Evolutionary conservation across 768 basidiomycete species (phyloP).

Genomic region (Calocera viscosa): DNA sequence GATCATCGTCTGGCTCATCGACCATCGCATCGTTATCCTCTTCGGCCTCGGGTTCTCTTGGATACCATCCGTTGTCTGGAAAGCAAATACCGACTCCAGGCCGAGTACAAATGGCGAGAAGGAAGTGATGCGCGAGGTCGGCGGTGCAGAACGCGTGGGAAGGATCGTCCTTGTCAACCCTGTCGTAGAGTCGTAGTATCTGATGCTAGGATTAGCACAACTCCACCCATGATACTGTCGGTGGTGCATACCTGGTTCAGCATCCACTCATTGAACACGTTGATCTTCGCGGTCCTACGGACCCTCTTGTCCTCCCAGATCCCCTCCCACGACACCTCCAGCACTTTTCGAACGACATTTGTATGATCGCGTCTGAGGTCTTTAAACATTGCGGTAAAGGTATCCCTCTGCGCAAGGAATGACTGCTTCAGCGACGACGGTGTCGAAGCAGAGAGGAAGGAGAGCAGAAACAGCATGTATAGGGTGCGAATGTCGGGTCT

Average conservation of each 20-base stretch:
- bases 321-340: conserved; percentile 65
- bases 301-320: conserved; percentile 64
- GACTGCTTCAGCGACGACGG: conserved; percentile 43
- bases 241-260: conserved; percentile 44
- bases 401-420: conserved; percentile 58
- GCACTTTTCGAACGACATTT: conserved; percentile 43
- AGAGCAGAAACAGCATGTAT: conserved; percentile 58
- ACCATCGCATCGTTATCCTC: conserved; percentile 26
- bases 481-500: conserved; percentile 63
- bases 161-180: conserved; percentile 37
- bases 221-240: neutral
- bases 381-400: conserved; percentile 59
- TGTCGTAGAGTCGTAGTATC: conserved; percentile 66
- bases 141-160: conserved; percentile 39
- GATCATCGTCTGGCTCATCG: conserved; percentile 25
- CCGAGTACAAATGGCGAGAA: conserved; percentile 68
- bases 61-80: conserved; percentile 82
- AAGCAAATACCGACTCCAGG: conserved; percentile 82
- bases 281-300: conserved; percentile 57
- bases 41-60: conserved; percentile 40
- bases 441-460: conserved; percentile 46
- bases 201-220: conserved; percentile 24
- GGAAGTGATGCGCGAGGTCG: conserved; percentile 74
- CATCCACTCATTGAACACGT: conserved; percentile 54
- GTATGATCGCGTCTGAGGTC: conserved; percentile 57